Evolutionary conservation across 495 filamentous ascomycete genomes (phyloP), one percentile per base, ranked within the genome.

Genomic region (Diplogelasinospora grovesii): DNA sequence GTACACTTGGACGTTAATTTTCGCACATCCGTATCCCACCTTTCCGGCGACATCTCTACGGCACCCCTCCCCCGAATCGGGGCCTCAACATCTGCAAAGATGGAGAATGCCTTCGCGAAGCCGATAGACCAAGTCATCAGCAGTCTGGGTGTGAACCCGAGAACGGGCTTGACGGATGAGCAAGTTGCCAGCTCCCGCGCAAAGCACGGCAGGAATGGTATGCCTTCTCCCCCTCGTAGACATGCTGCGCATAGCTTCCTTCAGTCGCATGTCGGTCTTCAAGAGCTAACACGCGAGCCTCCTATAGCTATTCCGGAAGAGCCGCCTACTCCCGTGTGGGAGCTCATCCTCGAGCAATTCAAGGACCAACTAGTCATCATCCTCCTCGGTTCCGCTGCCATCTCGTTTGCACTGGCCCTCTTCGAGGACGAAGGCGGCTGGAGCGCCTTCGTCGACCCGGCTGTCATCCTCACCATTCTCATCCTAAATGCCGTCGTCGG

Each of bases 351-450:
- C 37, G 93, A 99, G 62, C 93, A 99, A 64, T 99, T 99, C 73
- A 95, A 99, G 65, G 93, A 99, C 57, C 93, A 99, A 64, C 76
- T 99, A 2, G 93, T 99, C 39, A 75, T 99, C 39, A 99, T 99
- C 53, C 75, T 99, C 3, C 70, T 99, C 34, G 92, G 79, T 29
- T 96, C 89, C 11, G 93, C 93, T 4, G 86, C 77, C n/a, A 77
- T 99, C 29, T 97, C 93, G 2, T 97, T 99, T 50, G 77, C 92
- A 15, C 67, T 99, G 36, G 93, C 93, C 31, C 73, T 99, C 9
- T 92, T 97, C 49, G 93, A 97, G 61, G 86, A 89, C 33, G 84
- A 82, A 33, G 85, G 88, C 40, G 92, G 85, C 41, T 93, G 88
- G 87, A 89, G 89, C 49, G 93, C 89, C n/a, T 99, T 97, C 61